These are phyloP conservation scores for Acorus gramineus DNA, from an alignment of 106 monocot species.

Conservation along the genomic window DNA sequence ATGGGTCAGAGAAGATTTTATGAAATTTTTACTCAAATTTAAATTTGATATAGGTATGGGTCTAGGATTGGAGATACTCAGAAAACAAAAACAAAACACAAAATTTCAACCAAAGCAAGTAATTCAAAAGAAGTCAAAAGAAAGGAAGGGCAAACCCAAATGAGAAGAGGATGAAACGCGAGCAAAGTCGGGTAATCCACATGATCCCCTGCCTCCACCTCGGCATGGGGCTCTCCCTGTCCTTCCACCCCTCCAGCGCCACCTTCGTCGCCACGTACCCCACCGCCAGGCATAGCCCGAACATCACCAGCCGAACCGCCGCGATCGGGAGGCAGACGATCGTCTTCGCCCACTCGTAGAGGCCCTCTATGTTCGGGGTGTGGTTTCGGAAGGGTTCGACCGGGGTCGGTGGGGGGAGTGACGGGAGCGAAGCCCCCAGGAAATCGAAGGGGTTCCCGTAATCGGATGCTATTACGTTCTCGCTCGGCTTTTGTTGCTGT, in stretches of 20 bases:
- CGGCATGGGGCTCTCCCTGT: constrained; percentile 60
- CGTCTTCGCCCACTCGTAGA: constrained; percentile 56
- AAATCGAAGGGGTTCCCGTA: constrained; percentile 49
- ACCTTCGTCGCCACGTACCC: constrained; percentile 62
- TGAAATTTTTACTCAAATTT: too few relatives aligned
- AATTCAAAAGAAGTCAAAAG: not conserved
- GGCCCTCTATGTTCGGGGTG: constrained; percentile 37
- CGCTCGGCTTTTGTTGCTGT: too few relatives aligned
- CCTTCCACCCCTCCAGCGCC: constrained; percentile 77
- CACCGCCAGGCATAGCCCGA: constrained; percentile 51
- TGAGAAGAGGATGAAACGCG: constrained; percentile 75
- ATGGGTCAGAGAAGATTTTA: too few relatives aligned
- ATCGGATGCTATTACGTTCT: too few relatives aligned
- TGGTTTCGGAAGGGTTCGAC: constrained; percentile 83
- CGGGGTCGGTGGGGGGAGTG: constrained; percentile 21
- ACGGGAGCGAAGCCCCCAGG: constrained; percentile 25
- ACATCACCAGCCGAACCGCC: constrained; percentile 37
- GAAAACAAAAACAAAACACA: not conserved
- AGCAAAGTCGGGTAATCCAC: constrained; percentile 75
- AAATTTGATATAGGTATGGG: not conserved
- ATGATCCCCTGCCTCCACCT: constrained; percentile 70
- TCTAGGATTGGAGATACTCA: not conserved
- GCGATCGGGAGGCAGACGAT: constrained; percentile 45
- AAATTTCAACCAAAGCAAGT: not conserved
- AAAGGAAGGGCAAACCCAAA: constrained; percentile 44